These are phyloP conservation scores for Alopecurus myosuroides DNA, from an alignment of 176 grass and related monocot genomes.

Conservation along the genomic window DNA sequence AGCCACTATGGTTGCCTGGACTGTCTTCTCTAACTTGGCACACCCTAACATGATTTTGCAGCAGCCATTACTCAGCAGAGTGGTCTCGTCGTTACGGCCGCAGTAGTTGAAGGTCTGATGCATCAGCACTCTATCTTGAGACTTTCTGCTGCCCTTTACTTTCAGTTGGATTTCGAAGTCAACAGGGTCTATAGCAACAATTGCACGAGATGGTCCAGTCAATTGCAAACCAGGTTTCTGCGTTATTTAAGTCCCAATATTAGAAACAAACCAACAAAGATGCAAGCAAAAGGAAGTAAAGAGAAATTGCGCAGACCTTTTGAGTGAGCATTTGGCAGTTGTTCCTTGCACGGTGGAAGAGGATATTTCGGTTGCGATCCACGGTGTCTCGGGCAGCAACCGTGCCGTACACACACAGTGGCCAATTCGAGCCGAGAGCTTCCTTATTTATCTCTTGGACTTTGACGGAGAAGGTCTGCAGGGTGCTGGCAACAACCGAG, in stretches of 20 bases:
- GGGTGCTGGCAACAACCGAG: background rate
- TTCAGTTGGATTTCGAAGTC: background rate
- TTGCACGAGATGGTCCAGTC: background rate
- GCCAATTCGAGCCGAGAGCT: no score
- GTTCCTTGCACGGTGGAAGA: background rate
- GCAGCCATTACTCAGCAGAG: background rate
- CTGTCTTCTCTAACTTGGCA: background rate
- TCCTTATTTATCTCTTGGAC: no score
- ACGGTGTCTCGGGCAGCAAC: background rate
- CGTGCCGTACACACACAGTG: background rate
- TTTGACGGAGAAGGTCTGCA: background rate
- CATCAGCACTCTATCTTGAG: background rate
- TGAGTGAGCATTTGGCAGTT: background rate
- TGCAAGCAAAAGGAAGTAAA: background rate
- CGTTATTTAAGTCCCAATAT: background rate
- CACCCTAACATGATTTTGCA: background rate
- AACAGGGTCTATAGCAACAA: background rate
- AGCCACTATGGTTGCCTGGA: background rate
- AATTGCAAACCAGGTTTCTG: background rate
- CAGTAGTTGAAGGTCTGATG: background rate
- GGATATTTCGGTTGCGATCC: background rate
- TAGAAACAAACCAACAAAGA: background rate
- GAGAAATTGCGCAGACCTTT: background rate
- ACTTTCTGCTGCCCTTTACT: background rate
- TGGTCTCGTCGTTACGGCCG: background rate